Evolutionary conservation across 352 stramenopile species (phyloP).

Genomic region (Achlya hypogyna): DNA sequence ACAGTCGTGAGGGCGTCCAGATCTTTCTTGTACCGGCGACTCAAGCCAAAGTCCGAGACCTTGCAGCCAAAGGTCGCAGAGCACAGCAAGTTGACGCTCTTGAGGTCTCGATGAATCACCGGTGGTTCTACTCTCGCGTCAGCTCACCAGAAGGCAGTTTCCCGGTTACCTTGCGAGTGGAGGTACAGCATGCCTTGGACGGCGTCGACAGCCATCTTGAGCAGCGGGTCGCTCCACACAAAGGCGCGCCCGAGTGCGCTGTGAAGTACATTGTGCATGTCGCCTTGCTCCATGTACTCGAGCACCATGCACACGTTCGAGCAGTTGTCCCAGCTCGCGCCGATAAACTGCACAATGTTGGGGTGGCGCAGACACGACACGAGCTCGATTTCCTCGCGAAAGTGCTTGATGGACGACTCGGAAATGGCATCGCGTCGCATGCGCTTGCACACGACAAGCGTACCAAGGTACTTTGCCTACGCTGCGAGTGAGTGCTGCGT

Average conservation of each 20-base stretch:
- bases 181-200: slow-evolving; percentile 84
- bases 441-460: slow-evolving; percentile 78
- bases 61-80: slow-evolving; percentile 84
- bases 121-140: slow-evolving; percentile 33
- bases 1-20: slow-evolving; percentile 77
- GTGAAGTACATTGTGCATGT: slow-evolving; percentile 82
- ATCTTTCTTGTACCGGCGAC: slow-evolving; percentile 68
- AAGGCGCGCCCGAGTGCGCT: slow-evolving; percentile 71
- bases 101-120: slow-evolving; percentile 80
- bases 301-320: slow-evolving; percentile 86
- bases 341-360: slow-evolving; percentile 87
- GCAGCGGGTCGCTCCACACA: slow-evolving; percentile 71
- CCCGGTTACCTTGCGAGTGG: slow-evolving; percentile 42
- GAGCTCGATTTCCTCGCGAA: slow-evolving; percentile 79
- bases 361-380: slow-evolving; percentile 79
- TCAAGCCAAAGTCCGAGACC: slow-evolving; percentile 81
- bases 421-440: slow-evolving; percentile 81
- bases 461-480: slow-evolving; percentile 71
- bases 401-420: slow-evolving; percentile 51
- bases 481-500: background rate
- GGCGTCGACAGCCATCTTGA: slow-evolving; percentile 82
- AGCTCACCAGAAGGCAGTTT: background rate
- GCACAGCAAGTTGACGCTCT: slow-evolving; percentile 84
- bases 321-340: slow-evolving; percentile 81
- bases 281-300: slow-evolving; percentile 84